phyloP scores from a whole-genome alignment of 2,329 filamentous ascomycete genomes.

The Mariannaea sp. region DNA sequence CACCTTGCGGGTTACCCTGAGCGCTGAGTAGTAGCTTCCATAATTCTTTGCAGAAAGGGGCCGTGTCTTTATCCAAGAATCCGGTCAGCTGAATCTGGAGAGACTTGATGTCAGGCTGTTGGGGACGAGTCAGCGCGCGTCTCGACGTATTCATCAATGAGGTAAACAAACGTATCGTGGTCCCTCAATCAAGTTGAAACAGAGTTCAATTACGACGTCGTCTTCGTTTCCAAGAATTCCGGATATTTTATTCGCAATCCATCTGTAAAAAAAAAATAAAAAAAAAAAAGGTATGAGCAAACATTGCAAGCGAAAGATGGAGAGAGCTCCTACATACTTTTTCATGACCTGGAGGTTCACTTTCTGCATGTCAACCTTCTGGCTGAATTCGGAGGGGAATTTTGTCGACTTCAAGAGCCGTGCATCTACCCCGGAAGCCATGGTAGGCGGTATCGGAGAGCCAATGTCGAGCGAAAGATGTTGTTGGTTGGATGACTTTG shows the following conservation, averaged over 20 bases:
- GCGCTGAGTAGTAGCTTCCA: slow-evolving; percentile 93
- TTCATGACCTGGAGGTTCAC: slow-evolving; percentile 98
- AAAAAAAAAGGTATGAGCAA: too few relatives aligned
- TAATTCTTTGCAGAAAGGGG: slow-evolving; percentile 87
- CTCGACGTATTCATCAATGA: slow-evolving; percentile 10
- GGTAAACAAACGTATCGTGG: slow-evolving; percentile 69
- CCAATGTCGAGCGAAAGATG: slow-evolving; percentile 27
- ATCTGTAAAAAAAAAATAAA: slow-evolving; percentile 67
- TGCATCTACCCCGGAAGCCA: slow-evolving; percentile 85
- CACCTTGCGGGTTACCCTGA: slow-evolving; percentile 84
- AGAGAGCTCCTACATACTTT: slow-evolving; percentile 64
- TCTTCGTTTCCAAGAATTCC: slow-evolving; percentile 91
- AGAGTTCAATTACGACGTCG: slow-evolving; percentile 91
- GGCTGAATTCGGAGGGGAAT: slow-evolving; percentile 89
- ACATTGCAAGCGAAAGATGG: not conserved
- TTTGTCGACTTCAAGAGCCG: slow-evolving; percentile 91
- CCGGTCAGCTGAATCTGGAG: slow-evolving; percentile 94
- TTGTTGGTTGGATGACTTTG: slow-evolving; percentile 30
- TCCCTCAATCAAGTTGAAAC: slow-evolving; percentile 72
- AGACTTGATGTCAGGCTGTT: slow-evolving; percentile 90
- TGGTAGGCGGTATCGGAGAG: slow-evolving; percentile 46
- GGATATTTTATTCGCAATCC: slow-evolving; percentile 88
- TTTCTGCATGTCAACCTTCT: slow-evolving; percentile 96
- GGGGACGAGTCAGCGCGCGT: slow-evolving; percentile 34
- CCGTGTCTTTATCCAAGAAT: slow-evolving; percentile 91